Base-by-base conservation (phyloP, 306 rosid species). In the Acacia confusa region DNA sequence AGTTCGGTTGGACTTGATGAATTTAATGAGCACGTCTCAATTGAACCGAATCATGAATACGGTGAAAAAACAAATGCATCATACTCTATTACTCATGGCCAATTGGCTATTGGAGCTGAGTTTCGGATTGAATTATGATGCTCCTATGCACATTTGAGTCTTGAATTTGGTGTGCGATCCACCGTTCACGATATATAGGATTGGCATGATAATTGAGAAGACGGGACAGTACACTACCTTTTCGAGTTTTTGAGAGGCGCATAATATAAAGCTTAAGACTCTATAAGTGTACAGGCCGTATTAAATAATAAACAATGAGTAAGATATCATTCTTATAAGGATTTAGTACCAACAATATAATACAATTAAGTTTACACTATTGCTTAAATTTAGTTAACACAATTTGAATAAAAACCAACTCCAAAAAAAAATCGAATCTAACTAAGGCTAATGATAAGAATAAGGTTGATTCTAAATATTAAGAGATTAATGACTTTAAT, bases 181-280 rank as follows among this genome's bases (percentile, higher is more conserved):
- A 63, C 6, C 40, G 40, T 63, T 67, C 67, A 68, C 67, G 68
- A 52, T 28, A 44, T 13, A 38, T 52, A 30, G 63, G 48, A 65
- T 30, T 38, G 19, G 1, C 30, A 47, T 24, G 2, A 41, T 53
- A 19, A 17, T 55, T 79, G 78, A 84, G 78, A 75, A 75, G 87
- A 74, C 78, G 60, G 25, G 45, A 32, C 79, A 4, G 53, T 74
- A 38, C 44, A 4, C 53, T 74, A 38, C 44, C 24, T 6, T 19
- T 66, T 73, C 22, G 19, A 10, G 3, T 16, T 36, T 36, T 36
- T 6, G 0, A 36, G 5, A 36, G 1, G 0, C 8, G 8, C 1
- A 36, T 5, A 36, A 36, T 36, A 36, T 36, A 36, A 0, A 36
- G 7, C 8, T 0, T 36, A 36, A 36, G 1, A 36, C 7, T 0